Conservation (phyloP, 148 eudicot species). For the Cornus florida region DNA sequence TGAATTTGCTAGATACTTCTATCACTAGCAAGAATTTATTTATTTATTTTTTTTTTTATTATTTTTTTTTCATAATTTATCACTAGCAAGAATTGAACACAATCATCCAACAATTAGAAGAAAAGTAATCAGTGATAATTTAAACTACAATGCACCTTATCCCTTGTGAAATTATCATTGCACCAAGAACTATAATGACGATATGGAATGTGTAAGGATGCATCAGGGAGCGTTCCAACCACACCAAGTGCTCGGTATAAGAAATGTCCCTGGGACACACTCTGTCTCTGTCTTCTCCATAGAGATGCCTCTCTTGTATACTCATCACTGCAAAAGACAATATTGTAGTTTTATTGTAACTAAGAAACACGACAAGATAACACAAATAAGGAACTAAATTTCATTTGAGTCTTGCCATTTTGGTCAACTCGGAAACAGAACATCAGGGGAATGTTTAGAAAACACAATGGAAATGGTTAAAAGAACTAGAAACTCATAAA, state of each 20-base stretch:
- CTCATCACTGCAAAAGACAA: slow-evolving; percentile 31
- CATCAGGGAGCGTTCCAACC: slow-evolving; percentile 14
- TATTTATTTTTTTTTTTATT: no score
- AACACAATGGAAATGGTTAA: no score
- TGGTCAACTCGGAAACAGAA: no score
- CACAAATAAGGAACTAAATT: not conserved
- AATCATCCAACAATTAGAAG: not conserved
- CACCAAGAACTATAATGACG: slow-evolving; percentile 29
- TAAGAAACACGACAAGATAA: not conserved
- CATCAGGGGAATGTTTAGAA: no score
- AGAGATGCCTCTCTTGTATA: slow-evolving; percentile 14
- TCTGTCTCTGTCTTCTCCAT: slow-evolving; percentile 14
- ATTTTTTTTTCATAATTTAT: no score
- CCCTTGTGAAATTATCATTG: slow-evolving; percentile 17
- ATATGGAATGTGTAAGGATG: slow-evolving; percentile 10
- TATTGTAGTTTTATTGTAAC: not conserved
- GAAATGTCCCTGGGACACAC: slow-evolving; percentile 14
- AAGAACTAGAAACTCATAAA: no score
- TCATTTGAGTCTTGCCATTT: no score
- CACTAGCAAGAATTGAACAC: not conserved
- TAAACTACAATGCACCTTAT: slow-evolving; percentile 17
- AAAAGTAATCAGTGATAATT: not conserved
- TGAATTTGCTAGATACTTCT: not conserved
- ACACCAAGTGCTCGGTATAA: slow-evolving; percentile 16
- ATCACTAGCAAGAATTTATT: not conserved